These are phyloP conservation scores for Calcarisporium arbuscula DNA, from an alignment of 2,329 filamentous ascomycete species.

Conservation along the genomic window DNA sequence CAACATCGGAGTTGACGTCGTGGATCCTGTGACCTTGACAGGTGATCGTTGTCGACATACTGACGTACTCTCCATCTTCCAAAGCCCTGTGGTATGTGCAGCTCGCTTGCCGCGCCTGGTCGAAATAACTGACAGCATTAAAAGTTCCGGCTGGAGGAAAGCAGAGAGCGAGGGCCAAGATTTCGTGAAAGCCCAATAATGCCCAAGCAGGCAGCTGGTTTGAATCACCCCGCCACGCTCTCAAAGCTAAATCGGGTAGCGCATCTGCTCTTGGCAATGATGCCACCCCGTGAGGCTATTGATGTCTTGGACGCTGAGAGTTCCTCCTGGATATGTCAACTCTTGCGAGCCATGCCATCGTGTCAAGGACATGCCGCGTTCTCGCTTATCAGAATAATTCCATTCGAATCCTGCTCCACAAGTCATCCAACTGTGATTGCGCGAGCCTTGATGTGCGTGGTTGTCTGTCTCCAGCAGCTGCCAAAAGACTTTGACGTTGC, in stretches of 20 bases:
- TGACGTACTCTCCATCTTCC: conserved; percentile 4
- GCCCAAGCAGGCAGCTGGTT: neutral
- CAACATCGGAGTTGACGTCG: conserved; percentile 2
- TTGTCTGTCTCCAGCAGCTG: conserved; percentile 7
- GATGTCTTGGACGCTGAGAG: conserved; percentile 5
- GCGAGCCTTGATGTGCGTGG: conserved; percentile 4
- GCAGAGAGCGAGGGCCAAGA: no score
- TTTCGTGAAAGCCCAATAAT: no score
- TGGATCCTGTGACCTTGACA: neutral
- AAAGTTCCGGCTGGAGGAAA: conserved; percentile 4
- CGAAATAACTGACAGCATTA: neutral
- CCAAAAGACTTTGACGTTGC: neutral
- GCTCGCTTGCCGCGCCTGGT: neutral
- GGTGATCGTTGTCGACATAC: neutral
- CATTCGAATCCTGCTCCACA: conserved; percentile 1
- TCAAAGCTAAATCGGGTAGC: conserved; percentile 1
- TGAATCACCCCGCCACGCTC: neutral
- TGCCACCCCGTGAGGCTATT: conserved; percentile 2
- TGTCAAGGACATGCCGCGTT: neutral
- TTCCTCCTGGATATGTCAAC: conserved; percentile 6
- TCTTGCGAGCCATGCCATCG: conserved; percentile 6
- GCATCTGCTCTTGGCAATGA: neutral
- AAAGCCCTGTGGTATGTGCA: conserved; percentile 2
- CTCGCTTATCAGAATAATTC: conserved; percentile 7
- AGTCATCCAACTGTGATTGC: conserved; percentile 5